Base-by-base conservation (phyloP, 805 yeast genomes). In the Ogataea saltuana region DNA sequence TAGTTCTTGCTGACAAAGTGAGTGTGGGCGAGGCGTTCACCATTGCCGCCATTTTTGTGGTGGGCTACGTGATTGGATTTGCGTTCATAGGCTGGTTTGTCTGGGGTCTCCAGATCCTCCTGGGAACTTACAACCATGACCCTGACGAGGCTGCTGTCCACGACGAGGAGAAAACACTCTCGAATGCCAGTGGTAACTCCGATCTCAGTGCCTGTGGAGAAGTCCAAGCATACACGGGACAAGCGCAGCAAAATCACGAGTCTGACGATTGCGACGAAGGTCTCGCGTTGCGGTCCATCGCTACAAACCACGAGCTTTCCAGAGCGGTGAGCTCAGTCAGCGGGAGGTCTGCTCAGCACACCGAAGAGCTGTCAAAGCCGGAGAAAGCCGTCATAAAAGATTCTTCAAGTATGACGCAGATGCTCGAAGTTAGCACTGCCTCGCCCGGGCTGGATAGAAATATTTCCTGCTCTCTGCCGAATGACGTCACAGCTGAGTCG, bases 11-110 rank as follows among this genome's bases (percentile, higher is more conserved):
- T 10, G 74, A 76, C n/a, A 75, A 75, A 47, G 81, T 86, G 36
- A 69, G 81, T 13, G 81, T 81, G 32, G 75, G 72, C 17, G 91
- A 85, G 52, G 86, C 87, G 9, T 68, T 83, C 52, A 81, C 81
- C 39, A 85, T 85, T 27, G 87, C 85, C 1, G 91, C 81, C 0
- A 85, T 85, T 6, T 86, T 85, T 52, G 70, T 82, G 6, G 49
- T 84, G 37, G 91, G 93, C 0, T 82, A 81, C 50, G 40, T 81
- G 2, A 55, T 78, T 18, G 72, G 81, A 53, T 66, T 75, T 45
- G 70, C 72, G 4, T 67, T 68, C 48, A 64, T 78, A 57, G 78
- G 78, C 1, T 78, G 75, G 49, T 59, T 74, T 33, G 75, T 76
- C 5, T 59, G 72, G 46, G 57, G 62, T 3, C 56, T 76, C 26